Evolutionary conservation across 108 stramenopile genomes (phyloP).

Genomic region (Fistulifera solaris): DNA sequence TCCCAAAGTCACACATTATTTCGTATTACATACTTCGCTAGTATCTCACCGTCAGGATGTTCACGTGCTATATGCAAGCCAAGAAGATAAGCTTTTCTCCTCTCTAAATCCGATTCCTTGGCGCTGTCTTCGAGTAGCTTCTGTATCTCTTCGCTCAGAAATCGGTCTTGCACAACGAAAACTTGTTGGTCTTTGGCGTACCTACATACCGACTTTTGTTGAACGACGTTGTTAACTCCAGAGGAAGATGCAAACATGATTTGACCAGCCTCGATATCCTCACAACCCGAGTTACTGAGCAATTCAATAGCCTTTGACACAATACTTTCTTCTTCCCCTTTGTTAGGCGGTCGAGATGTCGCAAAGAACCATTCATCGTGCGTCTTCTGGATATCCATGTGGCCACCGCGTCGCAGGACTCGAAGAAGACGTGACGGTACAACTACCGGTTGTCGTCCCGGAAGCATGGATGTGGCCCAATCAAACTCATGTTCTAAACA

Average conservation of each 20-base stretch:
- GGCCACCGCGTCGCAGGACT: conserved; percentile 58
- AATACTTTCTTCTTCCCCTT: conserved; percentile 22
- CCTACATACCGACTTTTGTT: conserved; percentile 33
- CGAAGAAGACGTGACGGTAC: conserved; percentile 47
- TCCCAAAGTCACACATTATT: background rate
- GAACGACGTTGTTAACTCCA: conserved; percentile 9
- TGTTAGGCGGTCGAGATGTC: conserved; percentile 24
- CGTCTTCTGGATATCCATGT: conserved; percentile 36
- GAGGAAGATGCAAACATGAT: conserved; percentile 32
- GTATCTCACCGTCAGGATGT: conserved; percentile 52
- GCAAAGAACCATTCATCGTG: conserved; percentile 36
- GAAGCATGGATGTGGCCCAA: conserved; percentile 41
- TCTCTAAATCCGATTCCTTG: conserved; percentile 6
- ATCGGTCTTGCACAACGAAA: conserved; percentile 31
- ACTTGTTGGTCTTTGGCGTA: conserved; percentile 23
- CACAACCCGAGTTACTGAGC: conserved; percentile 39
- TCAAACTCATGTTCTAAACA: conserved; percentile 53
- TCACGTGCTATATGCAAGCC: conserved; percentile 61
- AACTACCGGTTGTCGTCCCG: conserved; percentile 37
- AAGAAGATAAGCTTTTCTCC: conserved; percentile 31
- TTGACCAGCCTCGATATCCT: conserved; percentile 34
- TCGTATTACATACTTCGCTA: conserved; percentile 26
- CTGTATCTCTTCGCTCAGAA: no score
- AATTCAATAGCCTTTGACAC: conserved; percentile 32
- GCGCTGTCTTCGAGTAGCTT: conserved; percentile 18